These are phyloP conservation scores for Delphinella strobiligena DNA, from an alignment of 2,329 filamentous ascomycete species.

Conservation along the genomic window DNA sequence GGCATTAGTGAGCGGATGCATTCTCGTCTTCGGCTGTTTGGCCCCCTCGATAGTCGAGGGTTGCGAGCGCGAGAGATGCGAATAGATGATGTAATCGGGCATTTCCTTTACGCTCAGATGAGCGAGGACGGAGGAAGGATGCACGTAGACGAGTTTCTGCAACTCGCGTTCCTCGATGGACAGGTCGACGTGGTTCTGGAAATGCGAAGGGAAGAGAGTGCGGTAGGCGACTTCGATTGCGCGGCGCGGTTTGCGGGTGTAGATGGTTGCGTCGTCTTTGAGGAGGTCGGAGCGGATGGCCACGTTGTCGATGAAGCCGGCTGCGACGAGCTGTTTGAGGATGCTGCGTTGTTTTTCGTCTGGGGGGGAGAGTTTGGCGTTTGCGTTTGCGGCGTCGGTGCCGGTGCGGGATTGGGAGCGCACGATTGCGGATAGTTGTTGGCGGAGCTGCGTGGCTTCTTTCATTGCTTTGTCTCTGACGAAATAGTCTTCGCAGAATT, in stretches of 20 bases:
- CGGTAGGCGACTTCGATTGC: slow-evolving; percentile 88
- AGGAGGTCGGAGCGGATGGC: slow-evolving; percentile 85
- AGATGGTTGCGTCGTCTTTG: slow-evolving; percentile 46
- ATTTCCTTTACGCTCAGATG: slow-evolving; percentile 57
- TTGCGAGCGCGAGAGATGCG: slow-evolving; percentile 62
- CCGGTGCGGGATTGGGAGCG: slow-evolving; percentile 24
- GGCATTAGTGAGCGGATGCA: slow-evolving; percentile 77
- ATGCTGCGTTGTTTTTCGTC: slow-evolving; percentile 57
- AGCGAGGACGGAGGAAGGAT: slow-evolving; percentile 72
- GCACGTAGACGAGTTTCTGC: slow-evolving; percentile 69
- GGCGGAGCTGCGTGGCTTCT: slow-evolving; percentile 72
- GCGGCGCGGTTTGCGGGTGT: slow-evolving; percentile 59
- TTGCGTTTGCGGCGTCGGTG: neutral
- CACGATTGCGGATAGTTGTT: slow-evolving; percentile 72
- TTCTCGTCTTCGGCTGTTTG: slow-evolving; percentile 54
- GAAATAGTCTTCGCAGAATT: slow-evolving; percentile 73
- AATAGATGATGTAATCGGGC: slow-evolving; percentile 80
- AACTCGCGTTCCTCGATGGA: slow-evolving; percentile 28
- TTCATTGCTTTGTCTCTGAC: slow-evolving; percentile 76
- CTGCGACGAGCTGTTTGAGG: slow-evolving; percentile 81
- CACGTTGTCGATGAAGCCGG: slow-evolving; percentile 88
- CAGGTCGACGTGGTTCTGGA: slow-evolving; percentile 15
- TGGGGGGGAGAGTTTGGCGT: slow-evolving; percentile 39
- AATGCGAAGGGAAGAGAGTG: slow-evolving; percentile 61
- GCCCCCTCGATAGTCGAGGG: slow-evolving; percentile 31